Evolutionary conservation across 73 alveolate species (phyloP), one percentile per base, ranked within the genome.

Genomic region (Tetrahymena elliotti): DNA sequence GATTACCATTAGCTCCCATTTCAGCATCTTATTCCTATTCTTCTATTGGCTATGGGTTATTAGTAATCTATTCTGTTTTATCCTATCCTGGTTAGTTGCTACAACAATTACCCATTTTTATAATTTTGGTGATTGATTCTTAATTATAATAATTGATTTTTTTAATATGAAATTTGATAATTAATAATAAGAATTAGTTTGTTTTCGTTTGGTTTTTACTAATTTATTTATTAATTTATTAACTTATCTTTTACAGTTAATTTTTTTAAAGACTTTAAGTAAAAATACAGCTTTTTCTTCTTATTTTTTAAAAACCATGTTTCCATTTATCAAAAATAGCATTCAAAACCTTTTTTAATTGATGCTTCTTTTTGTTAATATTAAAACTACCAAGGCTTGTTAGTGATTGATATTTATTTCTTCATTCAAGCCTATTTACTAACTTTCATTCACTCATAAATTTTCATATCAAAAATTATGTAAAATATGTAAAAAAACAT

Each of bases 51-150:
- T 68, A 68, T 27, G 88, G 88, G 88, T 68, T 68, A 36, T 68
- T 68, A 10, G 88, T 68, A 68, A 68, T 68, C 88, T 68, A 31
- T 27, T 68, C 88, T 27, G 88, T 68, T 31, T 68, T 68, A 68
- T 68, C 88, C 88, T 68, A 68, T 68, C 88, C 88, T n/a, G 88
- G 88, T 68, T 68, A 31, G 88, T 68, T 68, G 88, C 88, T 68
- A 68, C 88, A 68, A 36, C 88, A 68, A 68, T 68, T 68, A 27
- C 88, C 88, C 88, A 68, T 68, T 68, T 31, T 68, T 68, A 68
- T 68, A 27, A 47, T 18, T 47, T 47, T 18, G 20, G 13, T 47
- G 20, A 27, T 9, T 47, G 82, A 47, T 47, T 47, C 82, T 47
- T 47, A 47, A 47, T 47, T 18, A 47, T 47, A 47, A 47, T 47